Base-by-base conservation (phyloP, 179 eudicot genomes). In the Silene noctiflora region DNA sequence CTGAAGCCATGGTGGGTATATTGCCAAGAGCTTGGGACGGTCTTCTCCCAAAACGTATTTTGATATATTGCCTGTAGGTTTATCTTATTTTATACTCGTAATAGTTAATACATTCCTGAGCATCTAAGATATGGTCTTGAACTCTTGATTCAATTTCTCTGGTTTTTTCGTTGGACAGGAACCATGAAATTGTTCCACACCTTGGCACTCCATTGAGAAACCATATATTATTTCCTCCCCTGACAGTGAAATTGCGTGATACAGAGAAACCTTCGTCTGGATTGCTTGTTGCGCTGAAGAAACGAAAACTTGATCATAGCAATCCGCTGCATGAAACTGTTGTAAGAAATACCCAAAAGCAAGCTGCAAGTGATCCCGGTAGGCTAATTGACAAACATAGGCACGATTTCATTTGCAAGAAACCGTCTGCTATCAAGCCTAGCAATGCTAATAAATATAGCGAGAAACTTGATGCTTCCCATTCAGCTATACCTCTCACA, bases 41-140 rank as follows among this genome's bases (percentile, higher is more conserved):
- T 67, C 84, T 85, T 59, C 80, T 85, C 53, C 82, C 81, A 6
- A 80, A 80, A 69, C 85, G 85, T 25, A 60, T 82, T 72, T 78
- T 85, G 78, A 78, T 85, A 77, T 85, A 80, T 76, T 85, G 87
- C 77, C 22, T 75, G 87, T 85, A 72, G 51, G 87, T 78, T 65
- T 42, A 33, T 56, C 17, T n/a, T 56, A 42, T 56, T 2, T 42
- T 71, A 14, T 27, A 11, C 6, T 25, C 22, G n/a, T n/a, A n/a
- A n/a, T n/a, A n/a, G n/a, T 27, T 55, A 16, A 58, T 20, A 27
- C 53, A 42, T 31, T 75, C 73, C 73, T 75, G 71, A 60, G 1
- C 25, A n/a, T 61, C 51, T 63, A 72, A 59, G 29, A 4, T 59
- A 35, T 51, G 27, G 12, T 62, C 61, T 25, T 61, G 35, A 55